Base-by-base conservation (phyloP, 139 green algal genomes). In the Klebsormidium nitens region DNA sequence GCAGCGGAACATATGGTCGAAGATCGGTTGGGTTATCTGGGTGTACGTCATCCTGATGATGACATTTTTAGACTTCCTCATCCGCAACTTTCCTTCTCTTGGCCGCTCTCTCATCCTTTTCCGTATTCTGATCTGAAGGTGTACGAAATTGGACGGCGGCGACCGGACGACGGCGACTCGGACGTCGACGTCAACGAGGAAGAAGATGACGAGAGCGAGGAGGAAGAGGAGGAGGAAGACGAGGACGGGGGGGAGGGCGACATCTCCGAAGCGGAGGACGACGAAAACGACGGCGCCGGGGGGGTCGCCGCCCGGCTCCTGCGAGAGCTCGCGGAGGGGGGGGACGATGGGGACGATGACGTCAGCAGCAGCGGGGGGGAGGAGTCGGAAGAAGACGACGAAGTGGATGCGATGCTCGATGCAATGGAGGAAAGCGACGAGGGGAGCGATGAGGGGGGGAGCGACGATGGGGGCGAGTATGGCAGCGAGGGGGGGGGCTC, bases 121-220 rank as follows among this genome's bases (percentile, higher is more conserved):
- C 26, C 48, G 28, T 34, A 74, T 75, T 52, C 56, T 44, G 19
- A 69, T 81, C 39, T 68, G 81, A 19, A 46, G 84, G 44, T 75
- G 63, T 88, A 85, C 56, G 84, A 90, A 67, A 72, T 92, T 17
- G 81, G 86, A 6, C 52, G 78, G 28, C 36, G 66, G 14, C 48
- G 68, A 5, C 66, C 68, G 8, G 34, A 28, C 72, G 76, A 82
- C 14, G 69, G 66, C 19, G 75, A 85, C 52, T 74, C 62, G 26
- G 75, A 82, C 36, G 56, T 36, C 29, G 76, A 74, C 49, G 75
- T 77, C 29, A 61, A 74, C 19, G 75, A 79, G 32, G 64, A 77
- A 19, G 72, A 79, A 2, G 72, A 79, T 6, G 72, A 79, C n/a
- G 69, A 58, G 29, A 36, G 39, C 2, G 55, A 49, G 32, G 47